These are phyloP conservation scores for Penicillium flavigenum DNA, from an alignment of 495 filamentous ascomycete species.

Conservation along the genomic window DNA sequence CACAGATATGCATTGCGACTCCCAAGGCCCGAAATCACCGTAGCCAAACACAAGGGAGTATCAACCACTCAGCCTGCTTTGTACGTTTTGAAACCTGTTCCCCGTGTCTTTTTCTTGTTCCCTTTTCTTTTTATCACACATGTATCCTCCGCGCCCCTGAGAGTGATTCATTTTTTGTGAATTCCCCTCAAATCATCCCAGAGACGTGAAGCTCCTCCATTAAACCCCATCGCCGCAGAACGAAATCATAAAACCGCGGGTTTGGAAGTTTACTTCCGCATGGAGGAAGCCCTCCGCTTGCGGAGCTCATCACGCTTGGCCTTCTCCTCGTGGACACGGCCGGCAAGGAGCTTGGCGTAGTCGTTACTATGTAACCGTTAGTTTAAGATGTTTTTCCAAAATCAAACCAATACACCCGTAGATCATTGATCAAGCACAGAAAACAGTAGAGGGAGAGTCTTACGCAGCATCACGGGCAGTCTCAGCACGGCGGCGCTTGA, in stretches of 20 bases:
- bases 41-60: constrained; percentile 21
- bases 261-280: constrained; percentile 72
- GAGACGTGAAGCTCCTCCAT: constrained; percentile 39
- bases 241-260: constrained; percentile 33
- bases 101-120: constrained; percentile 27
- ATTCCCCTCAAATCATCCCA: constrained; percentile 26
- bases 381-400: neutral
- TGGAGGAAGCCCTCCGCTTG: constrained; percentile 94
- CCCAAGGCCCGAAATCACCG: constrained; percentile 24
- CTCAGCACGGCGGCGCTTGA: constrained; percentile 96
- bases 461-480: constrained; percentile 98
- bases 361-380: constrained; percentile 60
- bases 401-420: constrained; percentile 21
- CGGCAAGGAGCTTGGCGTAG: constrained; percentile 89
- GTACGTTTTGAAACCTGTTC: constrained; percentile 23
- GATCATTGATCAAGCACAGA: constrained; percentile 11
- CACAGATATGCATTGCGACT: constrained; percentile 27
- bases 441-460: constrained; percentile 37
- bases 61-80: constrained; percentile 24
- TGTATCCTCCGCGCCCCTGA: constrained; percentile 30
- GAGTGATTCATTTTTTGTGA: constrained; percentile 31
- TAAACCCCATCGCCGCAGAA: constrained; percentile 38
- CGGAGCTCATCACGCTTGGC: constrained; percentile 83
- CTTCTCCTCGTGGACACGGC: constrained; percentile 94
- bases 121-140: constrained; percentile 32